Evolutionary conservation across 306 rosid species (phyloP).

Genomic region (Herpetospermum pedunculosum): DNA sequence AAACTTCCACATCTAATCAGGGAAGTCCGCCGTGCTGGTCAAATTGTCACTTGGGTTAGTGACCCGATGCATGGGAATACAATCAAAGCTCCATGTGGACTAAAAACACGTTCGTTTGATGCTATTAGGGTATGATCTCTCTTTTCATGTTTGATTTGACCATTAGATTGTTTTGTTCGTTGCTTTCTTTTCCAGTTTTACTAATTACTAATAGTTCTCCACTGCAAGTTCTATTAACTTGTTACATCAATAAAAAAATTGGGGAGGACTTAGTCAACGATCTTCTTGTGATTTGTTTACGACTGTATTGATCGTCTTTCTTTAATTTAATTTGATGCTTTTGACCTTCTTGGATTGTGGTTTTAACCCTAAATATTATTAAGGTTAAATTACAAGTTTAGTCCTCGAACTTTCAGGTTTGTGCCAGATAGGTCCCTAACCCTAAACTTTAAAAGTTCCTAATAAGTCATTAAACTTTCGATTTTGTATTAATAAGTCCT

Average conservation of each 20-base stretch:
- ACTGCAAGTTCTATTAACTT: background rate
- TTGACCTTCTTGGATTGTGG: background rate
- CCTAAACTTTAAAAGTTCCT: too few species aligned
- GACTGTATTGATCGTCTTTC: background rate
- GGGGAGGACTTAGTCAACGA: background rate
- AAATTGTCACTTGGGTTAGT: slow-evolving; percentile 31
- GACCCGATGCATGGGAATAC: slow-evolving; percentile 38
- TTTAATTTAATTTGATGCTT: background rate
- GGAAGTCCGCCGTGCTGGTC: slow-evolving; percentile 28
- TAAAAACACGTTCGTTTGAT: slow-evolving; percentile 30
- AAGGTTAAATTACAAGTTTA: too few species aligned
- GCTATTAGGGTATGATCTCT: slow-evolving; percentile 26
- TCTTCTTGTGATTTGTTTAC: background rate
- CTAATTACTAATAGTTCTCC: background rate
- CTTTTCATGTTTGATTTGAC: background rate
- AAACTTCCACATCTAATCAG: slow-evolving; percentile 33
- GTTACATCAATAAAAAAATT: background rate
- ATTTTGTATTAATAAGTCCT: too few species aligned
- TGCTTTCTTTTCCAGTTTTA: background rate
- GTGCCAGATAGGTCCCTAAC: too few species aligned
- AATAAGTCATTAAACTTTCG: too few species aligned
- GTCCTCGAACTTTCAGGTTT: too few species aligned
- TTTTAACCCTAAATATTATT: background rate
- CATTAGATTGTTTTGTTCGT: background rate
- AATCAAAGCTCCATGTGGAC: slow-evolving; percentile 34